These are phyloP conservation scores for Trichoderma sp. DNA, from an alignment of 2,329 filamentous ascomycete species.

Conservation along the genomic window DNA sequence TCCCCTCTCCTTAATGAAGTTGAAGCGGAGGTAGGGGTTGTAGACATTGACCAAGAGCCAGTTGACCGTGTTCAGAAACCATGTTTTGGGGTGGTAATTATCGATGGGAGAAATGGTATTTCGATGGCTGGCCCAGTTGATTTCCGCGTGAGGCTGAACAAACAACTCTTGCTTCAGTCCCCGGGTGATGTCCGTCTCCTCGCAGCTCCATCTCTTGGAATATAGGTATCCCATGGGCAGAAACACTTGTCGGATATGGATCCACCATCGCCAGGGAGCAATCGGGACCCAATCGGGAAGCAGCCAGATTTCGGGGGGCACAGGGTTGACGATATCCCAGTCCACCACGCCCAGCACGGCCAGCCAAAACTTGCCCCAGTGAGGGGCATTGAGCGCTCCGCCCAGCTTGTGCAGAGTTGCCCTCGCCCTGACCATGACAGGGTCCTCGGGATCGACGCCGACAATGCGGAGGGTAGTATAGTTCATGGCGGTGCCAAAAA, in stretches of 20 bases:
- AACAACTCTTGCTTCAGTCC: slow-evolving; percentile 79
- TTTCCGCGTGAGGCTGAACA: slow-evolving; percentile 69
- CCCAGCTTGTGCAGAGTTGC: slow-evolving; percentile 79
- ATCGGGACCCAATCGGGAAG: slow-evolving; percentile 87
- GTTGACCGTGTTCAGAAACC: slow-evolving; percentile 75
- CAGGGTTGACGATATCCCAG: slow-evolving; percentile 93
- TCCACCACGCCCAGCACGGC: slow-evolving; percentile 75
- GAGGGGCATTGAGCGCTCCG: slow-evolving; percentile 77
- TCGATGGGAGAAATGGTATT: slow-evolving; percentile 78
- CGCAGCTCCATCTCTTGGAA: slow-evolving; percentile 76
- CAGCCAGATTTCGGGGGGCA: slow-evolving; percentile 91
- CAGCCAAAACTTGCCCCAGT: slow-evolving; percentile 98
- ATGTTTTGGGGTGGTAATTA: slow-evolving; percentile 91
- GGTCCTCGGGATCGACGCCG: slow-evolving; percentile 79
- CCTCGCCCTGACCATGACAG: slow-evolving; percentile 80
- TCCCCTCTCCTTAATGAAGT: slow-evolving; percentile 63
- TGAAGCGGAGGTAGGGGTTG: slow-evolving; percentile 70
- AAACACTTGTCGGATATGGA: slow-evolving; percentile 97
- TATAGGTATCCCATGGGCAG: slow-evolving; percentile 87
- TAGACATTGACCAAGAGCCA: slow-evolving; percentile 76
- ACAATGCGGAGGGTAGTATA: slow-evolving; percentile 78
- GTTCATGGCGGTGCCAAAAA: slow-evolving; percentile 87
- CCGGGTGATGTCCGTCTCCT: slow-evolving; percentile 69
- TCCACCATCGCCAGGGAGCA: slow-evolving; percentile 94
- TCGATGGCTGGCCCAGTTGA: slow-evolving; percentile 73